Percentiles rank a stretch among this genome's conserved stretches.
Evolutionary conservation across 371 early-diverging fungal species (phyloP).

Genomic region (Mycotypha africana): DNA sequence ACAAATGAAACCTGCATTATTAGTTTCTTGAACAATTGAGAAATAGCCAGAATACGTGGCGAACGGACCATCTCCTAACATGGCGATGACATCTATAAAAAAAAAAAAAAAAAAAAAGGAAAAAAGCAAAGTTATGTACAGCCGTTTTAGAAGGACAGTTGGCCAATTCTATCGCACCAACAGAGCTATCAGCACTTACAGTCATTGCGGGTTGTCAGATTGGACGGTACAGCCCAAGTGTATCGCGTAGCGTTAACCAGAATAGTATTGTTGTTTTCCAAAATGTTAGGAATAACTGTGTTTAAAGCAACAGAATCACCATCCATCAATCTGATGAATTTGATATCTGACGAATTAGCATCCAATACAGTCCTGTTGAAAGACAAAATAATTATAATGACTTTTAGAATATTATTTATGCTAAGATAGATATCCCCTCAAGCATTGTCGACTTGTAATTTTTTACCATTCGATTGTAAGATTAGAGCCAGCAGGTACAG

Average conservation of each 20-base stretch:
- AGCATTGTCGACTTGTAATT: too few relatives aligned
- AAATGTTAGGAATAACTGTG: conserved; percentile 5
- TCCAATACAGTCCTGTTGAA: conserved; percentile 3
- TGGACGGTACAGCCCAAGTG: conserved; percentile 12
- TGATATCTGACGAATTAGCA: conserved; percentile 8
- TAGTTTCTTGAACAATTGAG: neutral
- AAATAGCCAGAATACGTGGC: conserved; percentile 9
- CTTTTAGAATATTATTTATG: neutral
- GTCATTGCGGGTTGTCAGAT: conserved; percentile 3
- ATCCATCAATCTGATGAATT: conserved; percentile 8
- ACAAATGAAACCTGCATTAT: too few relatives aligned
- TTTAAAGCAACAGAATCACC: conserved; percentile 6
- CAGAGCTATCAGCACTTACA: too few relatives aligned
- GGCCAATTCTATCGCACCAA: too few relatives aligned
- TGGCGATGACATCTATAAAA: conserved; percentile 5
- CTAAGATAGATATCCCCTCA: too few relatives aligned
- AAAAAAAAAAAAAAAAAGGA: neutral
- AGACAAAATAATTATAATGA: too few relatives aligned
- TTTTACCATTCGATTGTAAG: conserved; percentile 7
- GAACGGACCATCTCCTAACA: conserved; percentile 4
- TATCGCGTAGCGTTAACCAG: conserved; percentile 3
- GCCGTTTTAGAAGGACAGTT: too few relatives aligned
- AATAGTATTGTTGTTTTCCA: conserved; percentile 7
- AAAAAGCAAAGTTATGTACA: too few relatives aligned
- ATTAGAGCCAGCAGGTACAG: neutral